Base-by-base conservation (phyloP, 345 rosid species). In the Eucalyptus sideroxylon region DNA sequence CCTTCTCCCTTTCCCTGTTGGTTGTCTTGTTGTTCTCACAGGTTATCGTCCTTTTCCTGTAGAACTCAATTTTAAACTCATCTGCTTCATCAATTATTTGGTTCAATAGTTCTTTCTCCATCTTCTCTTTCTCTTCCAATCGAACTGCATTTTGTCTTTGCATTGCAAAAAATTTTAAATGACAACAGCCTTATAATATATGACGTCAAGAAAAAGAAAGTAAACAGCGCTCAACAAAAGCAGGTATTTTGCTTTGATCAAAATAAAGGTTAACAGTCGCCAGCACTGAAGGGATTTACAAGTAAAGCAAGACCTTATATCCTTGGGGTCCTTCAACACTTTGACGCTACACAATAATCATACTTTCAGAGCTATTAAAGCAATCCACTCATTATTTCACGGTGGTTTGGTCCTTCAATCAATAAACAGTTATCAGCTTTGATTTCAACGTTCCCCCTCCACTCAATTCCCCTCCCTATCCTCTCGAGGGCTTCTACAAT, bases 1-100 rank as follows among this genome's bases (percentile, higher is more conserved):
- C 98, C 98, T 95, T 95, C 94, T 97, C 98, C 86, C 89, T 95
- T 90, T 95, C 99, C 86, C 98, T 93, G 93, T 95, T 95, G 77
- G 91, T 90, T 69, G 89, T 88, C 90, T 96, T 95, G 91, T 93
- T 95, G 90, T 91, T 94, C 90, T 96, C 95, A 85, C 94, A 93
- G 80, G 95, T 62, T 16, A 94, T 60, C 81, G 93, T 95, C 87
- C 95, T 92, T 92, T 95, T 96, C 92, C 87, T 92, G 80, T 94
- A 92, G 88, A 95, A 96, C 90, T 93, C 98, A 56, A 91, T 92
- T 87, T 94, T 97, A 91, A 85, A 97, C 24, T 93, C 96, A 53
- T 93, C 91, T 9, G 98, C 97, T 90, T 95, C 98, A 65, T 95
- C 95, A 21, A 95, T 88, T 82, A 96, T 95, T 89, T 93, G 94